Conservation (phyloP, 2,329 filamentous ascomycete species). For the Emmonsiellopsis sp. region DNA sequence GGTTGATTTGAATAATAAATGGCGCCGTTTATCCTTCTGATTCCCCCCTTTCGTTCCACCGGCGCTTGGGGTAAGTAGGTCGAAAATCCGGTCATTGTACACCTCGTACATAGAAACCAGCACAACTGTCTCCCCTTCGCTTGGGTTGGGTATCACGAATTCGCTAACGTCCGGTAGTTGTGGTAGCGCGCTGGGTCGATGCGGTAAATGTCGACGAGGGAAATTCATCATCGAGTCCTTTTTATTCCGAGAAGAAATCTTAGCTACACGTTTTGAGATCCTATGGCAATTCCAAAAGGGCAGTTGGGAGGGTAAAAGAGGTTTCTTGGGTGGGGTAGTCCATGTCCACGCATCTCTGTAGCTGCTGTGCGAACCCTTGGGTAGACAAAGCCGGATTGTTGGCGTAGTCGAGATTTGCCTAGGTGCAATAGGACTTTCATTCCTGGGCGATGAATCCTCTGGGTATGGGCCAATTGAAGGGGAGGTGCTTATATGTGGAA, state of each 20-base stretch:
- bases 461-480: conserved; percentile 12
- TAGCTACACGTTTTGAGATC: conserved; percentile 26
- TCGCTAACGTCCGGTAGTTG: conserved; percentile 65
- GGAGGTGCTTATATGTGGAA: conserved; percentile 10
- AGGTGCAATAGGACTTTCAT: conserved; percentile 6
- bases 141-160: conserved; percentile 58
- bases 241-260: conserved; percentile 27
- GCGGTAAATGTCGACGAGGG: conserved; percentile 52
- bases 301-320: conserved; percentile 13
- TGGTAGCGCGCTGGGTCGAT: conserved; percentile 62
- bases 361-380: neutral
- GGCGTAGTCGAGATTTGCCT: conserved; percentile 5
- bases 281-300: conserved; percentile 20
- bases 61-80: conserved; percentile 58
- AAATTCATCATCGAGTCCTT: conserved; percentile 50
- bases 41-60: conserved; percentile 33
- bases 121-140: conserved; percentile 70
- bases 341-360: conserved; percentile 1
- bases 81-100: conserved; percentile 96
- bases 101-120: conserved; percentile 98
- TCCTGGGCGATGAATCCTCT: conserved; percentile 8
- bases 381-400: conserved; percentile 8
- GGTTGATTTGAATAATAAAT: conserved; percentile 84
- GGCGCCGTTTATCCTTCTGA: conserved; percentile 62
- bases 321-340: conserved; percentile 1